Base-by-base conservation (phyloP, 768 basidiomycete genomes). In the Asterophora lycoperdoides region DNA sequence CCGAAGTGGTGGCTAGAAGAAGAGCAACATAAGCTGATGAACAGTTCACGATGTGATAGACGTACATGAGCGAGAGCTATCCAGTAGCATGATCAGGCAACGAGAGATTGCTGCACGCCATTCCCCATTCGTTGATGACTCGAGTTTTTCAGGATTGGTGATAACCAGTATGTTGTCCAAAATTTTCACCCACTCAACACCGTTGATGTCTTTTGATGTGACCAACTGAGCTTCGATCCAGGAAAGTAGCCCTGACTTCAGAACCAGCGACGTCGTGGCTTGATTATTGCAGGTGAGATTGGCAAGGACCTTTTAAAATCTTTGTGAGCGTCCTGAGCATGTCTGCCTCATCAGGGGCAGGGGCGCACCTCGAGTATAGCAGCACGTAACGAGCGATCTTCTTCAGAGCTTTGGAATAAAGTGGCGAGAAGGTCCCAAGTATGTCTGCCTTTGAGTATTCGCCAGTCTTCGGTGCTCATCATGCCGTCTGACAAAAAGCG, bases 371-470 rank as follows among this genome's bases (percentile, higher is more conserved):
- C 88, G 4, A 92, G 64, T 30, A 91, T 80, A 2, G 77, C 74
- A 37, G 69, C 68, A 13, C 85, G 73, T 52, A 89, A 58, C 1
- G 68, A 44, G 0, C 59, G 51, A 48, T 92, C 88, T 3, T 68
- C 65, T 37, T 70, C 63, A 0, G 80, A 79, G 50, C 82, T 81
- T 54, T 90, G 85, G 66, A 84, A 93, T 42, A 93, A 62, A 50
- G 87, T 90, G 1, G 91, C 86, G 2, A 95, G 66, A 23, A 95
- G 69, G 53, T 92, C 90, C 88, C 91, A 95, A 0, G 89, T 91
- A 60, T 93, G 89, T 20, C 93, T 70, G 38, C 90, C 74, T 57
- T 83, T 83, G 46, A 94, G 64, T 2, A 92, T 77, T 28, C 74
- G 75, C 93, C 93, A 96, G 58, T 97, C 93, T 35, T 80, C 76